Percentiles rank a stretch among this genome's conserved stretches.
These are phyloP conservation scores for Botrytis porri DNA, from an alignment of 2,329 filamentous ascomycete genomes.

Conservation along the genomic window DNA sequence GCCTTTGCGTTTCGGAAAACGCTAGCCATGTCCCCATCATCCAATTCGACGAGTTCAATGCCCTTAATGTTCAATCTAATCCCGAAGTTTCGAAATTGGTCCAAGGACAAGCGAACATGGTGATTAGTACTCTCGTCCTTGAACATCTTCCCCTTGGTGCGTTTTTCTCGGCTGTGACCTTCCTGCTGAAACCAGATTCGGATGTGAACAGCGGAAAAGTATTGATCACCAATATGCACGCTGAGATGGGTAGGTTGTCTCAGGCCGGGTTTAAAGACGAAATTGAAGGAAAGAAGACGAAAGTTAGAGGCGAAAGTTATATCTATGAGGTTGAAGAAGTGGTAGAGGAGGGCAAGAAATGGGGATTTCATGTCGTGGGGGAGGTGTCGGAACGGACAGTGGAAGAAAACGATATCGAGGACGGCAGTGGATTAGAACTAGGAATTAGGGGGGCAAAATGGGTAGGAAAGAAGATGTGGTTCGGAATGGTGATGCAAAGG, in stretches of 20 bases:
- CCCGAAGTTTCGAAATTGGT: conserved; percentile 22
- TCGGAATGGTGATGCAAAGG: conserved; percentile 47
- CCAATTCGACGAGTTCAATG: conserved; percentile 31
- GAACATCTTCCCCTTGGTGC: conserved; percentile 56
- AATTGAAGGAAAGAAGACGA: conserved; percentile 46
- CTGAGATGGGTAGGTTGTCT: conserved; percentile 57
- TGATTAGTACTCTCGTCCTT: conserved; percentile 61
- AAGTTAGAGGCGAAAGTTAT: conserved; percentile 59
- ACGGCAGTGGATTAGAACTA: conserved; percentile 48
- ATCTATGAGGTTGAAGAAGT: conserved; percentile 53
- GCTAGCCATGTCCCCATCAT: neutral
- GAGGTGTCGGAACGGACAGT: conserved; percentile 45
- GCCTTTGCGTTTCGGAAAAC: neutral
- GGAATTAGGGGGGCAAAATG: conserved; percentile 63
- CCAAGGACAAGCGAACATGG: conserved; percentile 38
- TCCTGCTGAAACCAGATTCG: conserved; percentile 37
- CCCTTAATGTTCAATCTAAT: conserved; percentile 28
- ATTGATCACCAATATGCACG: conserved; percentile 67
- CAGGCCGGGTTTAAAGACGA: conserved; percentile 61
- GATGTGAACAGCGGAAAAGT: conserved; percentile 46
- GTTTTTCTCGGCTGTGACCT: conserved; percentile 44
- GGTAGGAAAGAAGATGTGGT: conserved; percentile 56
- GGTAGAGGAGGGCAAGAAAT: conserved; percentile 46
- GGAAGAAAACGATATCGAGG: conserved; percentile 43
- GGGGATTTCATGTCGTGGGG: conserved; percentile 46